A percentile compares a stretch with the other conserved stretches of the same genome.
Conservation (phyloP, 78 protist species). For the Salpingoeca rosetta region DNA sequence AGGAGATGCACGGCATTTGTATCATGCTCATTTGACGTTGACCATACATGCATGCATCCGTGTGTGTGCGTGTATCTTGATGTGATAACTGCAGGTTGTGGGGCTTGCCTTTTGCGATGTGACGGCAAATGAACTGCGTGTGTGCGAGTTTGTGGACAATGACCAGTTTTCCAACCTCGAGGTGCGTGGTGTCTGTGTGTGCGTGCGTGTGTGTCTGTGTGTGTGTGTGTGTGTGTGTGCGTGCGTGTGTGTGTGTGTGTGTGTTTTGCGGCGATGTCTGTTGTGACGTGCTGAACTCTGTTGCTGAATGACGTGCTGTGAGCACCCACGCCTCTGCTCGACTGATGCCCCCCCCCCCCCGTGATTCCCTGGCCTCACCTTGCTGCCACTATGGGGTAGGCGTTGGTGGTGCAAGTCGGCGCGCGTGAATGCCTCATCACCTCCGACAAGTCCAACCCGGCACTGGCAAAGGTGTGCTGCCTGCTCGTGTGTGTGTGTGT, state of each 20-base stretch:
- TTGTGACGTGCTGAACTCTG: no score
- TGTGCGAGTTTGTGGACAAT: constrained; percentile 41
- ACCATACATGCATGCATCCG: no score
- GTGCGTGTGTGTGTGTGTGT: no score
- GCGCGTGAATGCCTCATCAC: constrained; percentile 47
- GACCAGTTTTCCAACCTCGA: constrained; percentile 49
- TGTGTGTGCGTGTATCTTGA: no score
- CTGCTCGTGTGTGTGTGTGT: no score
- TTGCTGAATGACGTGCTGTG: no score
- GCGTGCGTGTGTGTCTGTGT: no score
- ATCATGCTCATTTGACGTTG: neutral
- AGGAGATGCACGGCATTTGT: no score
- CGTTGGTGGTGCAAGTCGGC: constrained; percentile 28
- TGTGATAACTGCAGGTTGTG: constrained; percentile 11
- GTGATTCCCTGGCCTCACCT: no score
- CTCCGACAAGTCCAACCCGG: neutral
- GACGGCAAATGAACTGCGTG: neutral
- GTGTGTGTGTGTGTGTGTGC: no score
- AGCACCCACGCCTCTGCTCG: neutral
- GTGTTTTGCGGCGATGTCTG: no score
- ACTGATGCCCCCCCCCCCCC: neutral
- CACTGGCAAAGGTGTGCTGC: no score
- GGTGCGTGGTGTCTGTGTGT: neutral
- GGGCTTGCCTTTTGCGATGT: constrained; percentile 30
- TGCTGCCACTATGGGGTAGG: constrained; percentile 1